Conservation (phyloP, 352 stramenopile genomes). For the Peronospora belbahrii region DNA sequence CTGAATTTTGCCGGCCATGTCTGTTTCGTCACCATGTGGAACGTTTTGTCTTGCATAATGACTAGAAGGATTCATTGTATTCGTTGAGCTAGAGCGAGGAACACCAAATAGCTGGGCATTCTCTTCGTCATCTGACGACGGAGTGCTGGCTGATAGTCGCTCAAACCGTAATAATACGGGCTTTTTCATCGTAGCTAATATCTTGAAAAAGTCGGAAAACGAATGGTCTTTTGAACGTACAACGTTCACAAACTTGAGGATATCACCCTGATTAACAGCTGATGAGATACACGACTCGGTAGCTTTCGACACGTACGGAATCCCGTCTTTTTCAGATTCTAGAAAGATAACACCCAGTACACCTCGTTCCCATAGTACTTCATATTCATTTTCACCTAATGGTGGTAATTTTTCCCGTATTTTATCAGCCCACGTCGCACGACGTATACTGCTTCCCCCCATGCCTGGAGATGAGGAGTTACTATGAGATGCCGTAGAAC, state of each 20-base stretch:
- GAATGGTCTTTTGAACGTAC: constrained; percentile 82
- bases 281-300: constrained; percentile 82
- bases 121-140: constrained; percentile 43
- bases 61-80: constrained; percentile 23
- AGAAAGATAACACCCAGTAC: constrained; percentile 84
- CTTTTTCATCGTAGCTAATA: constrained; percentile 86
- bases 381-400: constrained; percentile 76
- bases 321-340: constrained; percentile 78
- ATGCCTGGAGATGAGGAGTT: constrained; percentile 12
- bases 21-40: constrained; percentile 13
- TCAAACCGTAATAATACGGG: constrained; percentile 81
- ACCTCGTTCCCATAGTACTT: constrained; percentile 81
- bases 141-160: constrained; percentile 37
- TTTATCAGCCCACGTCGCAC: constrained; percentile 68
- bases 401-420: constrained; percentile 71
- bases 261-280: constrained; percentile 57
- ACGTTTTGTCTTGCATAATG: constrained; percentile 26
- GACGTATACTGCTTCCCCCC: constrained; percentile 16
- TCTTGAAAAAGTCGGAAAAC: constrained; percentile 87
- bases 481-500: constrained; percentile 9
- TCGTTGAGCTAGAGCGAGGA: constrained; percentile 42
- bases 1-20: constrained; percentile 29
- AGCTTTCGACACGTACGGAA: constrained; percentile 81
- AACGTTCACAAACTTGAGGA: constrained; percentile 81
- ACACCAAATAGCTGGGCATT: constrained; percentile 31